Percentiles rank a stretch among this genome's conserved stretches.
Conservation (phyloP, 2,329 filamentous ascomycete genomes). For the Diaporthe vaccinii region DNA sequence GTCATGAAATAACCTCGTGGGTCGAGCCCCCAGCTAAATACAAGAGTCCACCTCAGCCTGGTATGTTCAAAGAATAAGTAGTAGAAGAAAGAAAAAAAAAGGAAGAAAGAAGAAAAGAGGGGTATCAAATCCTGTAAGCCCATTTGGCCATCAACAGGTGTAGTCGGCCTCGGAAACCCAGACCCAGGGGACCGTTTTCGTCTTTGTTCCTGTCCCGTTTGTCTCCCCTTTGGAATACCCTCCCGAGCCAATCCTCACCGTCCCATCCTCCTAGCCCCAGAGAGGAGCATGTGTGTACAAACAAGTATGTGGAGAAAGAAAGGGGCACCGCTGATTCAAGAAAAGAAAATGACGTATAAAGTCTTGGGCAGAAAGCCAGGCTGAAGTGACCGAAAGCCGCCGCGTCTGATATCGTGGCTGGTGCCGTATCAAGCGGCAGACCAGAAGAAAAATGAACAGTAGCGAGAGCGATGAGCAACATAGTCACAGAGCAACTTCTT, state of each 20-base stretch:
- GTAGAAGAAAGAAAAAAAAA: constrained; percentile 10
- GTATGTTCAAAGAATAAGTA: constrained; percentile 12
- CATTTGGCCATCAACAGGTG: constrained; percentile 19
- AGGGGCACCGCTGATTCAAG: not conserved
- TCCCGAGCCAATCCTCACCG: not conserved
- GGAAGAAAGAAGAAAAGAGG: constrained; percentile 10
- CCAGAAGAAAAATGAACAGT: not conserved
- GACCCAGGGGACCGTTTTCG: not conserved
- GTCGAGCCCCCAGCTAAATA: not conserved
- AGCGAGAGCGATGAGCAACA: not conserved
- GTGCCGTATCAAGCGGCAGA: not conserved
- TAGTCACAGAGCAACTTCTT: not conserved
- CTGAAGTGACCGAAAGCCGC: not conserved
- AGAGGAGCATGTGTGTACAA: not conserved
- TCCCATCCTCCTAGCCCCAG: not conserved
- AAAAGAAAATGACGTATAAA: not conserved
- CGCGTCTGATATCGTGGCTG: not conserved
- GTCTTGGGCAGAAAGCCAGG: not conserved
- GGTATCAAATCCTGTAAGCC: constrained; percentile 41
- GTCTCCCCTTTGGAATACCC: not conserved
- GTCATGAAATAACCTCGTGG: constrained; percentile 9
- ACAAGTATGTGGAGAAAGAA: constrained; percentile 1
- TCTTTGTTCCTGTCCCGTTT: not conserved
- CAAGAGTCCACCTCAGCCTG: constrained; percentile 31
- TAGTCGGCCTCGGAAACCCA: constrained; percentile 6